A percentile compares a stretch with the other conserved stretches of the same genome.
Conservation (phyloP, 2,329 filamentous ascomycete species). For the Verticillium longisporum region DNA sequence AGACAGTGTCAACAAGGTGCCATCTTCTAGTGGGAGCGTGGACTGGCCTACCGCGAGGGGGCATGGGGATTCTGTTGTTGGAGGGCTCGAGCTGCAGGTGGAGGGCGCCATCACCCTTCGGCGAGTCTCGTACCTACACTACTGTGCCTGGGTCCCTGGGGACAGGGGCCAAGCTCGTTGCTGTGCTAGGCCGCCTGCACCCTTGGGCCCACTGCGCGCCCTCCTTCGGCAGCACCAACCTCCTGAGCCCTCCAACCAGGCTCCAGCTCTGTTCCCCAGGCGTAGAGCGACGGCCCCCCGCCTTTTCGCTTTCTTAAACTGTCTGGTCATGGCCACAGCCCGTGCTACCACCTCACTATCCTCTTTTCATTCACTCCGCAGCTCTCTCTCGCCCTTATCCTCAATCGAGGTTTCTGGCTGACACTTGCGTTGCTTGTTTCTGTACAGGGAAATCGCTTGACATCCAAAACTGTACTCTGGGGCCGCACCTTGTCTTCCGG, state of each 20-base stretch:
- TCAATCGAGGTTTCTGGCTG: constrained; percentile 23
- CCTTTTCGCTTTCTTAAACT: constrained; percentile 28
- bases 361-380: constrained; percentile 44
- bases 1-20: not conserved
- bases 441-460: constrained; percentile 27
- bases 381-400: constrained; percentile 35
- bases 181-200: not conserved
- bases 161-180: not conserved
- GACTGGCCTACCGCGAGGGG: not conserved
- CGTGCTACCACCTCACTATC: constrained; percentile 43
- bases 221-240: constrained; percentile 17
- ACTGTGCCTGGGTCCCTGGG: not conserved
- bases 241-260: constrained; percentile 4
- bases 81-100: not conserved
- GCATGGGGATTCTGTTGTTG: not conserved
- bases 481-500: not conserved
- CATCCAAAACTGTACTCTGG: constrained; percentile 21
- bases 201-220: constrained; percentile 12
- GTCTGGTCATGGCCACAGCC: constrained; percentile 32
- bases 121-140: not conserved
- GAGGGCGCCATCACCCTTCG: not conserved
- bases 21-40: not conserved
- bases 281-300: constrained; percentile 6
- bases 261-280: not conserved
- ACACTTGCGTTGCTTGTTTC: constrained; percentile 28